Percentiles rank a stretch among this genome's conserved stretches.
These are phyloP conservation scores for Rhododendron simsii DNA, from an alignment of 148 eudicot genomes.

Conservation along the genomic window DNA sequence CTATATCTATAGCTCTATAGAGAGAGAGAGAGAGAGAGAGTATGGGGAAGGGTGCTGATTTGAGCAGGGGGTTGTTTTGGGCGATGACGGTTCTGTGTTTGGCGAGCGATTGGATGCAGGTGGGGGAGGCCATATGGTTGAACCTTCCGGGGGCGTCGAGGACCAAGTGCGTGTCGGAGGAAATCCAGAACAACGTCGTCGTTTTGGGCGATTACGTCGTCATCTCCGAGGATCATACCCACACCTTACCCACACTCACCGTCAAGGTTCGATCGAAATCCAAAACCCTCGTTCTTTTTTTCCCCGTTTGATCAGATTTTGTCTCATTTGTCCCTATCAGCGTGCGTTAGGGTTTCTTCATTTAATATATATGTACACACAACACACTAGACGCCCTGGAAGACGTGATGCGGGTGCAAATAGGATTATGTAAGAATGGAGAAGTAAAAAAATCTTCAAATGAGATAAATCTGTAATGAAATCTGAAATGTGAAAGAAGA, in stretches of 20 bases:
- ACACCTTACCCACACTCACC: conserved; percentile 35
- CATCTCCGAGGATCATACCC: conserved; percentile 32
- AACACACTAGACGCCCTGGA: background rate
- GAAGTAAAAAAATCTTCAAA: background rate
- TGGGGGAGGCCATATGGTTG: conserved; percentile 24
- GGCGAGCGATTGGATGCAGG: background rate
- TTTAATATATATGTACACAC: no score
- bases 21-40: background rate
- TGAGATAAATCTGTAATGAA: no score
- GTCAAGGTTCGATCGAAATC: conserved; percentile 29
- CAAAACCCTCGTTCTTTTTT: no score
- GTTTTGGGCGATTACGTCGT: conserved; percentile 57
- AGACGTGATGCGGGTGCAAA: background rate
- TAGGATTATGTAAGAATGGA: background rate
- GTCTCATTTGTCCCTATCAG: background rate
- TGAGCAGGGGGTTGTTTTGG: background rate
- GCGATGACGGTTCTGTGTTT: background rate
- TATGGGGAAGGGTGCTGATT: background rate
- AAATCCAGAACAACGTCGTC: conserved; percentile 63
- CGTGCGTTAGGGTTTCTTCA: background rate
- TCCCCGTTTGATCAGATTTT: background rate
- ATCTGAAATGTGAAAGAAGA: no score
- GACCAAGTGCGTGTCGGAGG: conserved; percentile 67
- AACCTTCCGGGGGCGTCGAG: conserved; percentile 37
- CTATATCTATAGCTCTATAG: background rate